phyloP scores from a whole-genome alignment of 306 rosid genomes.

The Pyrus bretschneideri region DNA sequence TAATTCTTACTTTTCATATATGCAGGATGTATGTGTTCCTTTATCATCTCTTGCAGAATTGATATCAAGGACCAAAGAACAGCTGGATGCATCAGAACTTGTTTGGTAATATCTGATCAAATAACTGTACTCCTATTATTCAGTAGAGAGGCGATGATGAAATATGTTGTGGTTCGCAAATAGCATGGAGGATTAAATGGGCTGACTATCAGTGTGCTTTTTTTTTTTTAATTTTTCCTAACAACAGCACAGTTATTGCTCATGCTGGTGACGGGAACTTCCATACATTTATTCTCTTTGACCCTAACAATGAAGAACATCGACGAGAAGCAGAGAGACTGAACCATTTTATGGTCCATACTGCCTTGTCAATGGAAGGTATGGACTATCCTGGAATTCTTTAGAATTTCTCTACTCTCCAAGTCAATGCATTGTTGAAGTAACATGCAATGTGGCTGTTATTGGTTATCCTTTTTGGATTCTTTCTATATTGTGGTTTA shows the following conservation, averaged over 20 bases:
- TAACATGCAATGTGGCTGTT: neutral
- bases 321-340: conserved; percentile 73
- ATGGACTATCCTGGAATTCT: neutral
- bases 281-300: conserved; percentile 73
- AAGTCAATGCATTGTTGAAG: neutral
- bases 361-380: conserved; percentile 91
- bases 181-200: neutral
- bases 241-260: conserved; percentile 72
- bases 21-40: conserved; percentile 94
- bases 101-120: conserved; percentile 56
- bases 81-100: conserved; percentile 70
- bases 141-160: neutral
- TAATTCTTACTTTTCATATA: conserved; percentile 1
- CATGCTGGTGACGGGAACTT: conserved; percentile 99
- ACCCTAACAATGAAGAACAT: conserved; percentile 67
- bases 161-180: neutral
- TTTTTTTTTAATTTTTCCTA: conserved; percentile 12
- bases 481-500: neutral
- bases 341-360: conserved; percentile 75
- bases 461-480: neutral
- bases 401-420: neutral
- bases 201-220: neutral
- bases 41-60: conserved; percentile 80
- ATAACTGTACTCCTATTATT: neutral
- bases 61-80: conserved; percentile 72